phyloP scores from a whole-genome alignment of 2,329 filamentous ascomycete species.

The Fusarium sp. region DNA sequence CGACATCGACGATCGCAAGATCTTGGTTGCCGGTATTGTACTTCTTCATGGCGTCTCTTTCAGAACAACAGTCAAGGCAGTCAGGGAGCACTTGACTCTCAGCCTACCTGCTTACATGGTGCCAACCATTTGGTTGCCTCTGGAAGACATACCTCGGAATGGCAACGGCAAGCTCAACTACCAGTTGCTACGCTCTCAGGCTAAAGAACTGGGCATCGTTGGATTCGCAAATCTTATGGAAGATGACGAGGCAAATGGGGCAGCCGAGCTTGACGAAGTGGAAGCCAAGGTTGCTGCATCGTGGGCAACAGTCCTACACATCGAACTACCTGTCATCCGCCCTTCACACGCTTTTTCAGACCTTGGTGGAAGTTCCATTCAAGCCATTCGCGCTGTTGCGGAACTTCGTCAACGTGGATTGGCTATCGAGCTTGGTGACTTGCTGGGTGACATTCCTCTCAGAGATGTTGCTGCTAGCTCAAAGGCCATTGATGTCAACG shows the following conservation, averaged over 20 bases:
- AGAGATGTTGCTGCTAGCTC: background rate
- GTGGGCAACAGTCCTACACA: constrained; percentile 8
- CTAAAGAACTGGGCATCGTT: background rate
- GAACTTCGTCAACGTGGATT: constrained; percentile 16
- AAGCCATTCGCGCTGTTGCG: constrained; percentile 9
- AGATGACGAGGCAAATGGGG: no score
- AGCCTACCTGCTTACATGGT: constrained; percentile 43
- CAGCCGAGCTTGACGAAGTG: background rate
- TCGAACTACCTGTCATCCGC: constrained; percentile 2
- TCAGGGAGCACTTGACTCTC: constrained; percentile 2
- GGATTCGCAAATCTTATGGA: constrained; percentile 15
- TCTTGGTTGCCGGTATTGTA: constrained; percentile 1
- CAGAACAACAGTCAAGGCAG: background rate
- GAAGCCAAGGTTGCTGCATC: background rate
- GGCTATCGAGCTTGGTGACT: constrained; percentile 9
- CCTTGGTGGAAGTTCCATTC: constrained; percentile 22
- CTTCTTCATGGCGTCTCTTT: background rate
- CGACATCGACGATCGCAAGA: constrained; percentile 6
- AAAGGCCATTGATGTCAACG: background rate
- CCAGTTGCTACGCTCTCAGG: background rate
- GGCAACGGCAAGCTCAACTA: constrained; percentile 43
- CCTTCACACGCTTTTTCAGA: constrained; percentile 9
- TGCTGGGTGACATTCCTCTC: constrained; percentile 1
- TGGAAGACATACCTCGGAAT: constrained; percentile 37
- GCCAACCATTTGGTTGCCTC: constrained; percentile 38